Percentiles rank a stretch among this genome's conserved stretches.
These are phyloP conservation scores for Hanseniaspora nectarophila DNA, from an alignment of 805 yeast species.

Conservation along the genomic window DNA sequence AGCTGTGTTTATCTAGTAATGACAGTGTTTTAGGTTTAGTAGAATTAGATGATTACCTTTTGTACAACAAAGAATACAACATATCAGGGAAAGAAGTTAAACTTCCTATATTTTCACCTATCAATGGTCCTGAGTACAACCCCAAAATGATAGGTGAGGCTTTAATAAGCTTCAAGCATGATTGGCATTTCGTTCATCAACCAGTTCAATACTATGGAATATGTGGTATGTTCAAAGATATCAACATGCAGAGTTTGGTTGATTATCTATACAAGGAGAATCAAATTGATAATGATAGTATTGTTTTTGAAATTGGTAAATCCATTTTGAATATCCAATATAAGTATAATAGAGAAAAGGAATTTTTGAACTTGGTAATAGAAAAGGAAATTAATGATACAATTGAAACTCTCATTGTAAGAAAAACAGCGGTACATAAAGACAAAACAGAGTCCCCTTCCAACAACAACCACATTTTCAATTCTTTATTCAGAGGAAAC, in stretches of 20 bases:
- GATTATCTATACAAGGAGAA: slow-evolving; percentile 26
- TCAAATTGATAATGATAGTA: slow-evolving; percentile 18
- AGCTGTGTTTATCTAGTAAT: slow-evolving; percentile 32
- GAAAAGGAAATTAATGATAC: slow-evolving; percentile 46
- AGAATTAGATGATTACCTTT: not conserved
- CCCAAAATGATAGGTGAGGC: slow-evolving; percentile 6
- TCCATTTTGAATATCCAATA: slow-evolving; percentile 54
- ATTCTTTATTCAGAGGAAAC: slow-evolving; percentile 70
- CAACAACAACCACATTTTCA: slow-evolving; percentile 33
- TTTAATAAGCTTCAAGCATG: slow-evolving; percentile 1
- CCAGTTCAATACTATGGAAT: slow-evolving; percentile 26
- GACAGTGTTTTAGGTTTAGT: not conserved
- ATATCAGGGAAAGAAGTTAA: slow-evolving; percentile 14
- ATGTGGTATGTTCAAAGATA: slow-evolving; percentile 36
- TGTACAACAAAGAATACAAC: slow-evolving; percentile 18
- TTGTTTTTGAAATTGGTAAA: slow-evolving; percentile 39
- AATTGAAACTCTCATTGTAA: slow-evolving; percentile 20
- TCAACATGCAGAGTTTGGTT: slow-evolving; percentile 44
- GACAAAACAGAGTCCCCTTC: not conserved
- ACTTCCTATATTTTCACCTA: not conserved
- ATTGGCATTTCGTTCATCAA: slow-evolving; percentile 49
- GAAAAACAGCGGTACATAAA: slow-evolving; percentile 15
- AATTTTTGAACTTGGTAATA: slow-evolving; percentile 62
- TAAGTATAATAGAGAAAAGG: slow-evolving; percentile 45
- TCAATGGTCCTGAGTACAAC: slow-evolving; percentile 20